phyloP scores from a whole-genome alignment of 257 asterid species.

The Apocynum venetum region DNA sequence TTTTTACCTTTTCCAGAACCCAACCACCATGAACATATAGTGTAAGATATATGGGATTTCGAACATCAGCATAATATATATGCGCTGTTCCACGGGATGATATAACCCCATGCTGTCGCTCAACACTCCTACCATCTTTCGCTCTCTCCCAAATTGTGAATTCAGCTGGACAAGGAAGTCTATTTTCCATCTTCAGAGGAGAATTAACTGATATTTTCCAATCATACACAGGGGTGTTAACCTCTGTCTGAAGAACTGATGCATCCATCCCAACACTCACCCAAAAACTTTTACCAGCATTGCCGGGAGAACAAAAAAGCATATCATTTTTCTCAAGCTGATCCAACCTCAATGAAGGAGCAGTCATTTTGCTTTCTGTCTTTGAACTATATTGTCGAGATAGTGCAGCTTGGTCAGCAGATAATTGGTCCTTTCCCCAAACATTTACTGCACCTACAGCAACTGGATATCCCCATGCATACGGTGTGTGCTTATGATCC shows the following conservation, averaged over 20 bases:
- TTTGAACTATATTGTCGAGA: slow-evolving; percentile 68
- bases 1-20: slow-evolving; percentile 87
- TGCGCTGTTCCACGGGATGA: slow-evolving; percentile 78
- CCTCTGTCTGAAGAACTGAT: slow-evolving; percentile 87
- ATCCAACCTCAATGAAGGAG: slow-evolving; percentile 69
- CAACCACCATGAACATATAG: slow-evolving; percentile 84
- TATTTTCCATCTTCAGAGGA: slow-evolving; percentile 87
- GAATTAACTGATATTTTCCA: slow-evolving; percentile 91
- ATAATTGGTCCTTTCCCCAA: slow-evolving; percentile 64
- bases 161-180: slow-evolving; percentile 90
- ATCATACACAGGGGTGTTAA: slow-evolving; percentile 83
- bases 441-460: slow-evolving; percentile 31
- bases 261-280: slow-evolving; percentile 86
- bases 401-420: slow-evolving; percentile 56
- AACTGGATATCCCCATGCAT: slow-evolving; percentile 85
- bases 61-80: slow-evolving; percentile 78
- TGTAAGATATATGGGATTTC: slow-evolving; percentile 72
- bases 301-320: slow-evolving; percentile 80
- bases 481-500: slow-evolving; percentile 51
- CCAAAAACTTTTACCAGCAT: slow-evolving; percentile 75
- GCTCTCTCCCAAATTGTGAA: slow-evolving; percentile 68
- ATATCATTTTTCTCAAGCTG: slow-evolving; percentile 87
- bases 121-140: slow-evolving; percentile 69
- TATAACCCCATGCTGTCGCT: slow-evolving; percentile 72
- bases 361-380: slow-evolving; percentile 42